Evolutionary conservation across 208 protist species (phyloP).

Genomic region (Wallacemonas sp.): DNA sequence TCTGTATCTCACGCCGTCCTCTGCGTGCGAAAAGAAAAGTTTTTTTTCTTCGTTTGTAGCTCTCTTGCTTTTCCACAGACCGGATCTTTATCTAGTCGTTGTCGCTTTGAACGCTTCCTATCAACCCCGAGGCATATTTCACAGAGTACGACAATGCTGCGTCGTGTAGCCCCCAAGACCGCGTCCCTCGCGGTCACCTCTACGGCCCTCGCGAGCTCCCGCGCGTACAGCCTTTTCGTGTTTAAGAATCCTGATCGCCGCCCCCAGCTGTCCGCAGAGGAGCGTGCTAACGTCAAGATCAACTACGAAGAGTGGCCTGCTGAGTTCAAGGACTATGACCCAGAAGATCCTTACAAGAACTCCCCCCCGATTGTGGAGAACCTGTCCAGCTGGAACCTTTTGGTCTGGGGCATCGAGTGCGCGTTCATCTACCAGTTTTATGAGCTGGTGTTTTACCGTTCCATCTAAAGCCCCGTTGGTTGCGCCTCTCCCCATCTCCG

Average conservation of each 20-base stretch:
- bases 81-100: too few relatives aligned
- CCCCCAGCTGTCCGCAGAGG: conserved; percentile 85
- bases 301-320: conserved; percentile 90
- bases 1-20: background rate
- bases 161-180: conserved; percentile 56
- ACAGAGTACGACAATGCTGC: conserved; percentile 68
- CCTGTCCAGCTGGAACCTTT: conserved; percentile 88
- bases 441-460: conserved; percentile 85
- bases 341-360: conserved; percentile 93
- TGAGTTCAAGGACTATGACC: conserved; percentile 91
- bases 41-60: too few relatives aligned
- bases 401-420: conserved; percentile 84
- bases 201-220: conserved; percentile 46
- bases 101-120: too few relatives aligned
- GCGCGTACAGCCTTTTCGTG: conserved; percentile 84
- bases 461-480: conserved; percentile 46
- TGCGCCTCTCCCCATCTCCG: too few relatives aligned
- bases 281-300: conserved; percentile 85
- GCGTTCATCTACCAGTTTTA: conserved; percentile 93
- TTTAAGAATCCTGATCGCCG: conserved; percentile 89
- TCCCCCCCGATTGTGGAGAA: conserved; percentile 84
- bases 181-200: conserved; percentile 32
- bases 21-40: too few relatives aligned
- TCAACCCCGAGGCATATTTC: too few relatives aligned
- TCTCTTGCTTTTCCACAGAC: too few relatives aligned